Conservation (phyloP, 805 yeast genomes). For the Saccharomyces paradoxus region DNA sequence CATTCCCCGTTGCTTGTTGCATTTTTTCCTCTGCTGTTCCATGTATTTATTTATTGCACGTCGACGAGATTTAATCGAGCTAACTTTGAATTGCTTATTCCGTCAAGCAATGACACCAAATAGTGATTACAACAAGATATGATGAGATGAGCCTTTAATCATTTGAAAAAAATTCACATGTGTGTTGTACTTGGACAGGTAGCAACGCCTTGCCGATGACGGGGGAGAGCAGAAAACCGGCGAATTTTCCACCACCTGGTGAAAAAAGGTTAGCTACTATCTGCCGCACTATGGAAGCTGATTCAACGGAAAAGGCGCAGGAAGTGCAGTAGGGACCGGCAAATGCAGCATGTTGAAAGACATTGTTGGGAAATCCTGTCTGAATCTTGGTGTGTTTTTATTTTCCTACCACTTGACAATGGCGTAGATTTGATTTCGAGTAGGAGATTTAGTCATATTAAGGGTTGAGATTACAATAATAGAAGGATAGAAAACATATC, state of each 20-base stretch:
- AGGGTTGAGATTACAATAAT: neutral
- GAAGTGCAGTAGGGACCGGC: neutral
- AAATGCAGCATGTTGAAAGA: neutral
- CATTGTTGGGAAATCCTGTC: neutral
- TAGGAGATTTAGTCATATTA: too few species aligned
- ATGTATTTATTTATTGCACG: neutral
- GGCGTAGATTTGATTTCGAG: neutral
- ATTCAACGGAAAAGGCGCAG: neutral
- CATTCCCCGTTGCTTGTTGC: constrained; percentile 5
- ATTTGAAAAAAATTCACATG: neutral
- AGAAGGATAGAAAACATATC: neutral
- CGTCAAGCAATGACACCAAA: neutral
- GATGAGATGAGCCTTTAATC: neutral
- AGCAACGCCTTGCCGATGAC: neutral
- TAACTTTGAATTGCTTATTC: neutral
- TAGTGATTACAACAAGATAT: neutral
- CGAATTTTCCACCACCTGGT: neutral
- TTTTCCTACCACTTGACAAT: neutral
- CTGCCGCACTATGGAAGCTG: neutral
- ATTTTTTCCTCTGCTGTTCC: constrained; percentile 1
- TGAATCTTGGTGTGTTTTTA: neutral
- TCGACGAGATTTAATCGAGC: neutral
- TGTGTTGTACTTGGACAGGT: neutral
- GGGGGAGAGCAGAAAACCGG: neutral
- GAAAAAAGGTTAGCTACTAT: neutral